Base-by-base conservation (phyloP, 164 flowering plant species). In the Magnolia officinalis region DNA sequence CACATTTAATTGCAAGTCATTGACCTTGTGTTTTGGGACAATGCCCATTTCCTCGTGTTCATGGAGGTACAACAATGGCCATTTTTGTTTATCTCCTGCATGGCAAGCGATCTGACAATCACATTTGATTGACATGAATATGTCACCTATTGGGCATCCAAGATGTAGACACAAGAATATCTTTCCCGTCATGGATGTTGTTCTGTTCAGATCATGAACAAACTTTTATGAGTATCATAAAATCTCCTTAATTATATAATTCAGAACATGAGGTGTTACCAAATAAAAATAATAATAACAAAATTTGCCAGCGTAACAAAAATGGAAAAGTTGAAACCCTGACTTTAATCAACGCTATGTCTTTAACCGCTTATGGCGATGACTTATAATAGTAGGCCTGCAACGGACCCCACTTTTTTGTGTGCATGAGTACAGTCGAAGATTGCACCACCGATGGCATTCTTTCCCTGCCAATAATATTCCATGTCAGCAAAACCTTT, bases 31-130 rank as follows among this genome's bases (percentile, higher is more conserved):
- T 37, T 96, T 98, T 65, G 94, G 83, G 73, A 98, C 98, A 65
- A 96, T 94, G 52, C 98, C 99, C 70, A 98, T 86, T 50, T 98
- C 99, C 83, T 96, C 97, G 71, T 93, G 98, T 13, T 98, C 98
- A 50, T 98, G 96, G 0, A 96, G 94, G 78, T 96, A 96, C 6
- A 96, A 91, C 76, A 96, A 68, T 6, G 86, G 8, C 98, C 96
- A 71, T 90, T 92, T 50, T 86, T 88, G 84, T 96, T 96, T 75
- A 96, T 94, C 84, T 90, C 86, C 82, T 91, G 83, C 98, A 96
- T 94, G 16, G 98, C 98, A 80, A 93, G 92, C 18, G 88, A 93
- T 83, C 13, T 98, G 98, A 78, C 98, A 96, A 73, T 93, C 98
- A 67, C 98, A 96, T 81, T 97, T 87, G 26, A 92, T 94, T 37